These are phyloP conservation scores for Brasilioporus rufonigricans DNA, from an alignment of 768 basidiomycete species.

Conservation along the genomic window DNA sequence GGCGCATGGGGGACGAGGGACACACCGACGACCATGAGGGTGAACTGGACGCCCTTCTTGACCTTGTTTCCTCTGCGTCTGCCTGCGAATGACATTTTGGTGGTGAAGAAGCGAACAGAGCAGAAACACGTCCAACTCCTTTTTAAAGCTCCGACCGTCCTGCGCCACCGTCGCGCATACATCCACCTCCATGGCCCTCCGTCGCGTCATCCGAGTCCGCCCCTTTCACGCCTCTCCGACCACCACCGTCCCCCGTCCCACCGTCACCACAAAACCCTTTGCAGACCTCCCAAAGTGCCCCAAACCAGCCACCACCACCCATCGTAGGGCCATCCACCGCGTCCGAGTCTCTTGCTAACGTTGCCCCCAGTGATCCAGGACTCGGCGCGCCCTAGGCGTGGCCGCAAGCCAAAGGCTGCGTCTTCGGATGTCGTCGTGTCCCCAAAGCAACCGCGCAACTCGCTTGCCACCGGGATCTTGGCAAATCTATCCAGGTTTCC, in stretches of 20 bases:
- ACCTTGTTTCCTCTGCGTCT: constrained; percentile 91
- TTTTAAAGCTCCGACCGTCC: constrained; percentile 34
- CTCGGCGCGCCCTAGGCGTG: constrained; percentile 11
- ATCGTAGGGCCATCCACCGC: constrained; percentile 6
- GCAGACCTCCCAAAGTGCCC: constrained; percentile 54
- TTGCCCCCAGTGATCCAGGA: neutral
- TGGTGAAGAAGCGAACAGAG: constrained; percentile 28
- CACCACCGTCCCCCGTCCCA: constrained; percentile 1
- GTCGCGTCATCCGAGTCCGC: constrained; percentile 10
- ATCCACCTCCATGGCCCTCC: constrained; percentile 9
- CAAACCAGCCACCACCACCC: neutral
- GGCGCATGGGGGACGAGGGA: constrained; percentile 12
- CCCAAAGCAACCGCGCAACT: constrained; percentile 37
- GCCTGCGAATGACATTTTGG: constrained; percentile 78
- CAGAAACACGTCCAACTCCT: constrained; percentile 31
- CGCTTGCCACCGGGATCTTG: constrained; percentile 68
- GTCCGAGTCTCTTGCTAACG: neutral
- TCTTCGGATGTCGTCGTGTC: neutral
- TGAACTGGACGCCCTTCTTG: constrained; percentile 99
- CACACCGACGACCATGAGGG: constrained; percentile 96
- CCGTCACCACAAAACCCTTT: constrained; percentile 48
- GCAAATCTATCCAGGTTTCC: constrained; percentile 75
- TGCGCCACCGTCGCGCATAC: constrained; percentile 35
- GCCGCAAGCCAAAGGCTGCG: constrained; percentile 15
- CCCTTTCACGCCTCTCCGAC: constrained; percentile 9